A percentile compares a stretch with the other conserved stretches of the same genome.
Conservation (phyloP, 108 stramenopile genomes). For the Nitzschia palea region DNA sequence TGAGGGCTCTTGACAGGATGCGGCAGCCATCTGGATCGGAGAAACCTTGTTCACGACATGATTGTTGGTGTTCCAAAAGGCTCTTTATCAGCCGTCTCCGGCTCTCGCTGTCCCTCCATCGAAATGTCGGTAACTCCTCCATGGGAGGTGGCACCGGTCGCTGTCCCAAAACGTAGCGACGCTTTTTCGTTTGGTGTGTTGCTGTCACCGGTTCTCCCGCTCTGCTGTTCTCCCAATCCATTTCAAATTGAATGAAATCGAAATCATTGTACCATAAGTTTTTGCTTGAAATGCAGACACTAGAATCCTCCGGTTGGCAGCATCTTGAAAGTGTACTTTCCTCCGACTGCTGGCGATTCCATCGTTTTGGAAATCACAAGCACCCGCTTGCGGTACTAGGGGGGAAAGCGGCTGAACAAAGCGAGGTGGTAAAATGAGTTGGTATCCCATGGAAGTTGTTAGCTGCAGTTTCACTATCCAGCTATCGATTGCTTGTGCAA, state of each 20-base stretch:
- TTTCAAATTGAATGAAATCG: not conserved
- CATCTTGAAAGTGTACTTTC: too few species aligned
- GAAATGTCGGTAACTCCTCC: not conserved
- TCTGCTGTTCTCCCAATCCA: not conserved
- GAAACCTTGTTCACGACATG: not conserved
- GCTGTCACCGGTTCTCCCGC: too few species aligned
- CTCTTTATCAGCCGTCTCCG: not conserved
- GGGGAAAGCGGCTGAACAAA: not conserved
- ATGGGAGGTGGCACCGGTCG: not conserved
- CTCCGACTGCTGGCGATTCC: too few species aligned
- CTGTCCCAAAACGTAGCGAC: not conserved
- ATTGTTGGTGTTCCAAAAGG: not conserved
- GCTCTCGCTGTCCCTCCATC: not conserved
- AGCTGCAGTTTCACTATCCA: too few species aligned
- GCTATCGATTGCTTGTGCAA: too few species aligned
- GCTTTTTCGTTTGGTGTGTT: not conserved
- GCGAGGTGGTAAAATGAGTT: not conserved
- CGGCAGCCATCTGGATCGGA: constrained; percentile 4
- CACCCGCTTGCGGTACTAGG: too few species aligned
- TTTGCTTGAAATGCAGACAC: too few species aligned
- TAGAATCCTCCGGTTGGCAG: too few species aligned
- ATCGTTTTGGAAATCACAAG: too few species aligned
- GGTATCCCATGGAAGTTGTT: not conserved
- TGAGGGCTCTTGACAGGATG: not conserved
- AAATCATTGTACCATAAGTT: not conserved